Evolutionary conservation across 805 yeast genomes (phyloP), one percentile per base, ranked within the genome.

Genomic region (Monosporozyma solicola): DNA sequence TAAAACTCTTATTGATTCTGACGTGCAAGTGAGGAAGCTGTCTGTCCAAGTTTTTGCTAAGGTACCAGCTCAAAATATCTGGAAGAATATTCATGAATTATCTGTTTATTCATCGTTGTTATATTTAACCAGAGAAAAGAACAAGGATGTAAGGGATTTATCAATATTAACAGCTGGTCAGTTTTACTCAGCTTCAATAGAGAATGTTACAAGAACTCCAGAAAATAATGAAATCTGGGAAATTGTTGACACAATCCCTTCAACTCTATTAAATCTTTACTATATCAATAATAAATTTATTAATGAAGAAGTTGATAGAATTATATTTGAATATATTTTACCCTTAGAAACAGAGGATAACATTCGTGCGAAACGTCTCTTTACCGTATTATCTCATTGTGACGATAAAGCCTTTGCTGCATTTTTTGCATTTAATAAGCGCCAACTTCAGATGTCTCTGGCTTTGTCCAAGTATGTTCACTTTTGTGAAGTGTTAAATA

Each of bases 281-380:
- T 90, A 86, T 61, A 84, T 90, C 57, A 87, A 88, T 63, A 90
- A 86, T 59, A 75, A 70, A 50, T 72, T 74, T 9, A 83, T 87
- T 49, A 87, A 84, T 53, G 76, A 83, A 11, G 70, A 77, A 11
- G 85, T 88, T 13, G 96, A 89, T 63, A 55, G 69, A 3, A 69
- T 76, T 0, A 58, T 90, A 2, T 76, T 83, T 58, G 89, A 84
- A 54, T 73, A 76, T 51, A 61, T 89, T 1, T 63, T 86, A 10
- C 87, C 95, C 0, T 69, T 79, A 29, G 80, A 79, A 20, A 58
- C 67, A 3, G 74, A 77, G 54, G 65, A 75, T 5, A 57, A 62
- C 1, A 68, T 61, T 35, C 72, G 95, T 53, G 83, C 82, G 0
- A 63, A 69, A 7, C 71, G 94, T 50, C 57, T 87, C 2, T 63